Conservation (phyloP, 495 filamentous ascomycete species). For the Penicillium dipodomyicola region DNA sequence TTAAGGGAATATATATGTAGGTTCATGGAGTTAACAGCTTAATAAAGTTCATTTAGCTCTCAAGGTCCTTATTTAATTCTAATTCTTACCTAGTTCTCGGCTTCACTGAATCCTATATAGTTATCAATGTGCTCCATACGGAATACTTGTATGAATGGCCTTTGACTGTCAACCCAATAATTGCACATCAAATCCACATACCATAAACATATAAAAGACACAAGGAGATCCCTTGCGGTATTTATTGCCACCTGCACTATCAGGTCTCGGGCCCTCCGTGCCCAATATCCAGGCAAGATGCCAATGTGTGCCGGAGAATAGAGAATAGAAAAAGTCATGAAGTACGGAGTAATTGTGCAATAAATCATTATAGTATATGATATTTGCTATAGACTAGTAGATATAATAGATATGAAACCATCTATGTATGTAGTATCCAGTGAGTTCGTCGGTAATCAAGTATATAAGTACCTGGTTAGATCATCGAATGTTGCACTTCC, state of each 20-base stretch:
- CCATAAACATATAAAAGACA: background rate
- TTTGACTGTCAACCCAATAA: background rate
- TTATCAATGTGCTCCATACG: background rate
- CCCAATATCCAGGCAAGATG: constrained; percentile 10
- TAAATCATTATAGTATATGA: too few relatives aligned
- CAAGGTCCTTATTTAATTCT: background rate
- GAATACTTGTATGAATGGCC: background rate
- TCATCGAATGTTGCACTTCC: constrained; percentile 37
- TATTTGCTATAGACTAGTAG: too few relatives aligned
- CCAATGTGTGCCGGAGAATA: background rate
- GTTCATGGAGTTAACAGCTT: background rate
- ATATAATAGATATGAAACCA: too few relatives aligned
- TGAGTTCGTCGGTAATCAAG: too few relatives aligned
- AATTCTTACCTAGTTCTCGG: background rate
- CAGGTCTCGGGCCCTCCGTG: constrained; percentile 8
- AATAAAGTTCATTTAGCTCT: background rate
- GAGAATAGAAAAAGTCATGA: background rate
- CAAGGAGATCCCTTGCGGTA: background rate
- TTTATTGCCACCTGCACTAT: constrained; percentile 1
- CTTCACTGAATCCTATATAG: background rate
- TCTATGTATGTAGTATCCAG: too few relatives aligned
- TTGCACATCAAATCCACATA: background rate
- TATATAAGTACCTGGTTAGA: constrained; percentile 17
- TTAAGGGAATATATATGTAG: background rate
- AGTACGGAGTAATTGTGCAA: too few relatives aligned